Conservation (phyloP, 176 grass and related monocot genomes). For the Dactylis glomerata region DNA sequence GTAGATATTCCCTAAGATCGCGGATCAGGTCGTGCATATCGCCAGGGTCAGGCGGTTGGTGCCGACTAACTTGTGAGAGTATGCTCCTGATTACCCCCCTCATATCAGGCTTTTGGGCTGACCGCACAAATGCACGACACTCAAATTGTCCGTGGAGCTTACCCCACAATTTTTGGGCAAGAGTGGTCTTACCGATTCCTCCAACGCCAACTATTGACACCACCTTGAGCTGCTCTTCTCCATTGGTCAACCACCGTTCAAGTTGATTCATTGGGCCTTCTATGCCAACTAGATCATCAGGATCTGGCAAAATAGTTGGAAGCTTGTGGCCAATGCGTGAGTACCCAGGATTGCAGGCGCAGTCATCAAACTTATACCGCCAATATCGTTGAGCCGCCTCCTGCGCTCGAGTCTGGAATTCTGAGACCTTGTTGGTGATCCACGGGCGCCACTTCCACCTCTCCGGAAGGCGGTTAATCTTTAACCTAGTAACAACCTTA, state of each 20-base stretch:
- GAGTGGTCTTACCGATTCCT: not conserved
- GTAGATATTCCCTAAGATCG: not conserved
- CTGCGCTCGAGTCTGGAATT: not conserved
- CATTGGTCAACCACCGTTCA: not conserved
- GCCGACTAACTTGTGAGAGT: not conserved
- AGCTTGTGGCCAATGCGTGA: not conserved
- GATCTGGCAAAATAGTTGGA: not conserved
- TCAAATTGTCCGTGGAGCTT: not conserved
- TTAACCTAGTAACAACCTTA: not conserved
- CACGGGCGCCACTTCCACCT: not conserved
- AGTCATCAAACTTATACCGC: not conserved
- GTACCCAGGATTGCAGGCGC: not conserved
- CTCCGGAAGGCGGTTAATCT: not conserved
- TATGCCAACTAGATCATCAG: not conserved
- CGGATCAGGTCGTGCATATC: not conserved
- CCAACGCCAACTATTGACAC: not conserved
- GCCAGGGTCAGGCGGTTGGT: not conserved
- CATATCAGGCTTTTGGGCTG: not conserved
- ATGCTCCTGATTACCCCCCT: not conserved
- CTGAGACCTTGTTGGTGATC: not conserved
- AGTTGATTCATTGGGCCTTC: not conserved
- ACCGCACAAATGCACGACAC: not conserved
- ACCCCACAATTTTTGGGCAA: not conserved
- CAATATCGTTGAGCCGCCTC: not conserved
- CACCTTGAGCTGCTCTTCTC: not conserved